Evolutionary conservation across 2,329 filamentous ascomycete genomes (phyloP), one percentile per base, ranked within the genome.

Genomic region (Cadophora sp.): DNA sequence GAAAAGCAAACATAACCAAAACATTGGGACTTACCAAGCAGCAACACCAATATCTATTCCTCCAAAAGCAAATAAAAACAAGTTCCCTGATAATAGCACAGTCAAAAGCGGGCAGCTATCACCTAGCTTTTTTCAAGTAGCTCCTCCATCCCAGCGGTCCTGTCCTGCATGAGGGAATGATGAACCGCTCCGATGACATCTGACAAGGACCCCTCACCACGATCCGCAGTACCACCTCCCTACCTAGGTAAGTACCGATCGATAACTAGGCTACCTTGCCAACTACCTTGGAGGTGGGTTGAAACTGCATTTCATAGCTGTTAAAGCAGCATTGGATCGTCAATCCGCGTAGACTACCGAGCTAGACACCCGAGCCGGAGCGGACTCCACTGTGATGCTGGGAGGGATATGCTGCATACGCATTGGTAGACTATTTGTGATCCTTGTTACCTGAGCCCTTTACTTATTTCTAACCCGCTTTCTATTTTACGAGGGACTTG

Each of bases 301-400:
- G 43, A 48, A 48, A 5, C 19, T 48, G 34, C 11, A 24, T 16
- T 5, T 14, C 7, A n/a, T 2, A 14, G 31, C n/a, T 43, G 34
- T 59, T 26, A 59, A 59, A 59, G 56, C 56, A 59, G 56, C 56
- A 24, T 59, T 48, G 43, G 6, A 22, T 48, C 19, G 43, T 48
- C 19, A 48, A 48, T 4, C 43, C 22, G 8, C 16, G 16, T 22
- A 4, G 43, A 48, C 43, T 48, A 48, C n/a, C 43, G 43, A 48
- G 43, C 43, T 48, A 48, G 43, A 22, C 43, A 48, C 19, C 19
- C n/a, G 43, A 22, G 43, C 43, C 40, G 40, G 40, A 43, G 40
- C 40, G 40, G 40, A 43, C 40, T 43, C 14, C n/a, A 22, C 43
- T 48, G n/a, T 48, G 43, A 9, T 48, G 5, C n/a, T 48, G 43